Evolutionary conservation across 192 early-diverging fungal genomes (phyloP).

Genomic region (Rhizophagus prolifer): DNA sequence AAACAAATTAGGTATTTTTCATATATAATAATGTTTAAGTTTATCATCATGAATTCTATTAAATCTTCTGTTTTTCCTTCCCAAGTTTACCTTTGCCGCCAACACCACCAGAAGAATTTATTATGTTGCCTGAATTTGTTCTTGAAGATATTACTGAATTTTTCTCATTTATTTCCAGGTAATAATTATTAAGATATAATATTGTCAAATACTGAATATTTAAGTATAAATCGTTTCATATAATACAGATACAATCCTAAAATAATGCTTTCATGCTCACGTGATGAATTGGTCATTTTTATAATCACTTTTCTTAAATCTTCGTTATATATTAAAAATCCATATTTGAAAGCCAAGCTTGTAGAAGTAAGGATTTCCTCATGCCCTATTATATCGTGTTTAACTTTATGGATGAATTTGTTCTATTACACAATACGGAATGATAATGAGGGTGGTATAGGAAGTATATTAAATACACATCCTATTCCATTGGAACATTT

Average conservation of each 20-base stretch:
- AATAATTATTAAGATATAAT: slow-evolving; percentile 34
- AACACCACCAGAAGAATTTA: slow-evolving; percentile 56
- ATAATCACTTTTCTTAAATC: slow-evolving; percentile 79
- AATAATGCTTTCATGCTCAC: slow-evolving; percentile 38
- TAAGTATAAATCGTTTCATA: slow-evolving; percentile 19
- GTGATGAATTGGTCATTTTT: slow-evolving; percentile 62
- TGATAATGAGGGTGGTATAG: slow-evolving; percentile 61
- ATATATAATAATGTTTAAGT: not conserved
- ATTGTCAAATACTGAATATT: not conserved
- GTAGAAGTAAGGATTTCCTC: slow-evolving; percentile 68
- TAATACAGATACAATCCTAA: slow-evolving; percentile 41
- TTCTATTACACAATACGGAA: slow-evolving; percentile 72
- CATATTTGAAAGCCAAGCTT: slow-evolving; percentile 91
- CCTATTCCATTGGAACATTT: slow-evolving; percentile 72
- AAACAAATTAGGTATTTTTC: slow-evolving; percentile 21
- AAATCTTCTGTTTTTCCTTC: not conserved
- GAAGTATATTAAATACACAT: slow-evolving; percentile 66
- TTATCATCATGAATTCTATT: not conserved
- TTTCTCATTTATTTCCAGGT: slow-evolving; percentile 69
- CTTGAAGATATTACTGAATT: slow-evolving; percentile 87
- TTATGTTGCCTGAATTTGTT: slow-evolving; percentile 89
- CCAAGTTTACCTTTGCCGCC: slow-evolving; percentile 56
- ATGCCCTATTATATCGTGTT: slow-evolving; percentile 17
- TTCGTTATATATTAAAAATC: slow-evolving; percentile 84
- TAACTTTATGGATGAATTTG: slow-evolving; percentile 32